These are phyloP conservation scores for Dothistroma pini DNA, from an alignment of 2,329 filamentous ascomycete genomes.

Conservation along the genomic window DNA sequence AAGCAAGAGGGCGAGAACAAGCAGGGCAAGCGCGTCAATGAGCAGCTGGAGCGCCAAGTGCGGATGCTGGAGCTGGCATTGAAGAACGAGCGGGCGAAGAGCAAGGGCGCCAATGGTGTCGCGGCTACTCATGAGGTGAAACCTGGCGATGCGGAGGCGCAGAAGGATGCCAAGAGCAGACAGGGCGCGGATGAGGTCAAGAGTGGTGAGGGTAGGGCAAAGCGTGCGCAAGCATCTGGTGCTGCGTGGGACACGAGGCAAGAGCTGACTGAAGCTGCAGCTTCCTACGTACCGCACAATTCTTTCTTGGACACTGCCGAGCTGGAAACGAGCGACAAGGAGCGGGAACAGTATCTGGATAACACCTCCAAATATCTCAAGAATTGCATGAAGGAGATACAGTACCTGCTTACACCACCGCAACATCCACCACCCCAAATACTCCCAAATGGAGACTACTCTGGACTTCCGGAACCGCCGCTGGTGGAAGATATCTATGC, in stretches of 20 bases:
- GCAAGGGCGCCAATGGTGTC: conserved; percentile 33
- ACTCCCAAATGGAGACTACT: conserved; percentile 34
- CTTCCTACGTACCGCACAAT: conserved; percentile 45
- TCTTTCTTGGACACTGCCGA: conserved; percentile 51
- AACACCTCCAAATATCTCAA: conserved; percentile 61
- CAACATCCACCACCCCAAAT: conserved; percentile 55
- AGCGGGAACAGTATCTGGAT: conserved; percentile 57
- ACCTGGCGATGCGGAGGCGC: conserved; percentile 13
- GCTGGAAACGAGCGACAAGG: conserved; percentile 47
- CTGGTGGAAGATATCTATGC: conserved; percentile 59
- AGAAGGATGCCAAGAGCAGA: conserved; percentile 34
- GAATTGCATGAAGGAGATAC: conserved; percentile 65
- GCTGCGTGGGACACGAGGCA: not conserved
- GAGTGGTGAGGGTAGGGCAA: conserved; percentile 20
- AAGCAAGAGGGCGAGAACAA: conserved; percentile 85
- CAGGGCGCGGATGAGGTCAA: conserved; percentile 25
- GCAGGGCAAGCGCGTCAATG: conserved; percentile 82
- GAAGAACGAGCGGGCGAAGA: conserved; percentile 73
- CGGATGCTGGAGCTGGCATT: conserved; percentile 83
- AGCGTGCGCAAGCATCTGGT: conserved; percentile 20
- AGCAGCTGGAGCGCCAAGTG: conserved; percentile 86
- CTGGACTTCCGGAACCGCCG: conserved; percentile 47
- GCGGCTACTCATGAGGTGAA: conserved; percentile 21
- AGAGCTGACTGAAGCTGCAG: conserved; percentile 34
- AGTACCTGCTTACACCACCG: conserved; percentile 64